Evolutionary conservation across 2,329 filamentous ascomycete species (phyloP), one percentile per base, ranked within the genome.

Genomic region (Ophiostoma ulmi): DNA sequence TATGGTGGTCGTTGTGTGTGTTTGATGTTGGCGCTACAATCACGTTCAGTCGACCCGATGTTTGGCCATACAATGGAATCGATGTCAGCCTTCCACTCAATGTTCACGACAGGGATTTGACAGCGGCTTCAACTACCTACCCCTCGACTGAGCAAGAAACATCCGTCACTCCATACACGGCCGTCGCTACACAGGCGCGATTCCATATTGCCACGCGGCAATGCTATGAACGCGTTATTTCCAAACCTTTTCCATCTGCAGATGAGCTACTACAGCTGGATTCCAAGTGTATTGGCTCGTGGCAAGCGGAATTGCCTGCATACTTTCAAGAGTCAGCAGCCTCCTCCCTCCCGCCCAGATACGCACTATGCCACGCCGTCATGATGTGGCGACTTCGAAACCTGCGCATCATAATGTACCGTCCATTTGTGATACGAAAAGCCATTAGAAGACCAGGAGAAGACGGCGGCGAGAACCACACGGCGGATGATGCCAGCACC

Each of bases 321-420:
- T 58, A 26, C 7, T 58, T 58, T n/a, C 52, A 58, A 8, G 52
- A 58, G 52, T 58, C 52, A 3, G n/a, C 52, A 4, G n/a, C n/a
- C n/a, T 3, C 52, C 11, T 26, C n/a, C 26, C 52, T 58, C 79
- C 79, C 0, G 70, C 76, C 1, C 13, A 78, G 78, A 61, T 84
- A 80, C 70, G 76, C 77, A 0, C 77, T 82, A 13, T 77, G 79
- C 1, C 80, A 83, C 35, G 78, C 78, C 3, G 79, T 83, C 26
- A 81, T 83, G 76, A 77, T 77, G 67, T 83, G 82, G 80, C 78
- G 82, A 14, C 77, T 78, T 55, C 77, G 80, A 7, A 84, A 84
- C 69, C 76, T 84, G 55, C 78, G 81, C 22, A 82, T 84, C 73
- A 81, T 84, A 69, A 82, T 83, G 78, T 83, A 83, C 72, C 76